Percentiles rank a stretch among this genome's conserved stretches.
These are phyloP conservation scores for Cicer arietinum DNA, from an alignment of 306 rosid genomes.

Conservation along the genomic window DNA sequence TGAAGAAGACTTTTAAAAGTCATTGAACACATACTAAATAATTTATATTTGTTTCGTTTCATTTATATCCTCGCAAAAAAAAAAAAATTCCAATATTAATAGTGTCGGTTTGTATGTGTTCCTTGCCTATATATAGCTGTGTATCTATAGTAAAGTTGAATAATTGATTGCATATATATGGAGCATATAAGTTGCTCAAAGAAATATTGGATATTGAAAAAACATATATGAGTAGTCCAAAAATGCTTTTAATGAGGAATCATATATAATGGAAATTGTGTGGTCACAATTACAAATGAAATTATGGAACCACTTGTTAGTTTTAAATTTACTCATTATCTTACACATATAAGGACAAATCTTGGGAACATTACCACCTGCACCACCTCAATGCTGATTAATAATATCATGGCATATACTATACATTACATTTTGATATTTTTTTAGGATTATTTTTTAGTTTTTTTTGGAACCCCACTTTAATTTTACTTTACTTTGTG, in stretches of 20 bases:
- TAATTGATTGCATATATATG: too few relatives aligned
- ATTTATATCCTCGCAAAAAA: not conserved
- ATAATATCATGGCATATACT: constrained; percentile 25
- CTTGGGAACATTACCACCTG: constrained; percentile 2
- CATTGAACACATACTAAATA: too few relatives aligned
- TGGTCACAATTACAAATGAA: too few relatives aligned
- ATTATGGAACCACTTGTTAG: too few relatives aligned
- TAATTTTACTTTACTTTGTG: constrained; percentile 29
- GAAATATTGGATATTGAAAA: too few relatives aligned
- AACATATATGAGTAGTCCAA: too few relatives aligned
- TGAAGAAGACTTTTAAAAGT: too few relatives aligned
- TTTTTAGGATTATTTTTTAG: constrained; percentile 25
- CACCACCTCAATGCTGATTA: constrained; percentile 25
- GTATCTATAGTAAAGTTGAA: too few relatives aligned
- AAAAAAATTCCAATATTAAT: not conserved
- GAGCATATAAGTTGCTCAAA: too few relatives aligned
- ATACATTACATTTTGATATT: constrained; percentile 36
- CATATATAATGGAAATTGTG: too few relatives aligned
- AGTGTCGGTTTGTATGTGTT: not conserved
- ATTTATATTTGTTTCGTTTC: not conserved
- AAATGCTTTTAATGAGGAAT: too few relatives aligned
- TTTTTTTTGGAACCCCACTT: constrained; percentile 28
- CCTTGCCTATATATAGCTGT: too few relatives aligned
- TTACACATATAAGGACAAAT: constrained; percentile 41
- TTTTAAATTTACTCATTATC: not conserved